phyloP scores from a whole-genome alignment of 345 rosid species.

The Leavenworthia alabamica region DNA sequence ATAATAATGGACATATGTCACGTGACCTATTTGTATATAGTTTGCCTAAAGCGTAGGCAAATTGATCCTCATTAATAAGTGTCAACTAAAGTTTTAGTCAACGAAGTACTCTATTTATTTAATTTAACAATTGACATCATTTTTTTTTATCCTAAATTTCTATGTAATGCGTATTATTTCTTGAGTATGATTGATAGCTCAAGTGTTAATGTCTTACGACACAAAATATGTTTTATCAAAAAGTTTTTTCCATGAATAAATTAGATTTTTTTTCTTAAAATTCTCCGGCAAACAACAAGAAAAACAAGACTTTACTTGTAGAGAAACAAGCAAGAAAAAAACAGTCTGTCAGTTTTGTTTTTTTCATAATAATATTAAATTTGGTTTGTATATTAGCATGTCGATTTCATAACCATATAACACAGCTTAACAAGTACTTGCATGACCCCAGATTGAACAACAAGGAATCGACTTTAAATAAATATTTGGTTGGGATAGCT shows the following conservation, averaged over 20 bases:
- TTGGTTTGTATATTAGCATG: no score
- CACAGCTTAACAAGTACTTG: not conserved
- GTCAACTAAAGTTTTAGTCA: not conserved
- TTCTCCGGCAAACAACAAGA: not conserved
- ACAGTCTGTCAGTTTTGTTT: no score
- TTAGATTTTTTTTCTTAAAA: not conserved
- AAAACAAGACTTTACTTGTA: no score
- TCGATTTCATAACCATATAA: not conserved
- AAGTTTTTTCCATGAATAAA: no score
- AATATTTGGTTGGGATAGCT: no score
- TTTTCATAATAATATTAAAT: no score
- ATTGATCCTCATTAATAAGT: not conserved
- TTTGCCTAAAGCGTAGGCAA: slow-evolving; percentile 21
- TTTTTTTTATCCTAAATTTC: not conserved
- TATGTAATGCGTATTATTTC: not conserved
- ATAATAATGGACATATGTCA: not conserved
- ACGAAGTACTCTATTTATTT: not conserved
- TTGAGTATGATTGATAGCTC: not conserved
- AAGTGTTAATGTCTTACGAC: not conserved
- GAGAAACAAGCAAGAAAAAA: no score
- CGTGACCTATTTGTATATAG: not conserved
- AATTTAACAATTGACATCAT: not conserved
- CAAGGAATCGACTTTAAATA: no score
- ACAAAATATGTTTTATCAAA: not conserved
- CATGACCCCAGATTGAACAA: no score